Base-by-base conservation (phyloP, 2,329 filamentous ascomycete species). In the Botrytis squamosa region DNA sequence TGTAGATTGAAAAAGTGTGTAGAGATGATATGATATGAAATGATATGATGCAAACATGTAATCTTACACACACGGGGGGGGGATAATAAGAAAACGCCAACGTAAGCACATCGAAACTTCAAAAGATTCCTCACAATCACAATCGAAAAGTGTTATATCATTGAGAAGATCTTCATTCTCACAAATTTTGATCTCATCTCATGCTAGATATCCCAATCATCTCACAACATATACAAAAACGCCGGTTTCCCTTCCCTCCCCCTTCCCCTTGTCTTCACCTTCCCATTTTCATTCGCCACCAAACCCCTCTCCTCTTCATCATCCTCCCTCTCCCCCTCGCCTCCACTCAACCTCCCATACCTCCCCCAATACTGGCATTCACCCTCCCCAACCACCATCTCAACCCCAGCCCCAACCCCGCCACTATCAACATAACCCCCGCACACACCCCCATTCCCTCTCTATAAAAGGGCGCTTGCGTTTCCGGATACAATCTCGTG, bases 401-500 rank as follows among this genome's bases (percentile, higher is more conserved):
- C 80, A 88, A 75, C 0, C 81, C 78, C 22, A 81, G 74, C 1
- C 85, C 83, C 70, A 88, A 75, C 6, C 84, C 29, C 0, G 81
- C 85, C 33, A 86, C 86, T 0, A 83, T 29, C 6, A 82, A 77
- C 87, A 88, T 88, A 36, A 85, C 85, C 0, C 74, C 80, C 1
- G 86, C 85, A 80, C 87, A 88, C 18, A 85, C 80, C 3, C 79
- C 79, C 85, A 88, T 87, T 0, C 87, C 87, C 70, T 77, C 82
- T 0, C 84, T 81, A 80, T 85, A 89, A 64, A 81, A 83, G 44
- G 86, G 86, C 1, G 82, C 85, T 70, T 88, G 85, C 0, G 76
- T 79, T 29, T 85, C 82, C 0, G 87, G 87, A 79, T 88, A 89
- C n/a, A 88, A 79, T 73, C 86, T 83, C n/a, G 85, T 86, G 0